Evolutionary conservation across 441 rosid genomes (phyloP).

Genomic region (Erodium trifolium): DNA sequence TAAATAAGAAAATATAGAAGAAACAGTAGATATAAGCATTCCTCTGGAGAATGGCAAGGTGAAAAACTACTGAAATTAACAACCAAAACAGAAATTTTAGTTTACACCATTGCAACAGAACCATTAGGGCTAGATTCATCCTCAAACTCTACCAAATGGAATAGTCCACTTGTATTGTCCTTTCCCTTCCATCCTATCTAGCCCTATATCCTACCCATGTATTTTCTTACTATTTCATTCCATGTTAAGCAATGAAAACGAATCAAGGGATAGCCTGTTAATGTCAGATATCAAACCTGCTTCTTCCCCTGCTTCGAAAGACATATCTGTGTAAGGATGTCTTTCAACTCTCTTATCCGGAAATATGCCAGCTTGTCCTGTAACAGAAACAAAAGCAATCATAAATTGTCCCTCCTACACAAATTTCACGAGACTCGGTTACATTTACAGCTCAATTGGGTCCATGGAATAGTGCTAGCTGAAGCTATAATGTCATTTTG

Average conservation of each 20-base stretch:
- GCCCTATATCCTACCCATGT: background rate
- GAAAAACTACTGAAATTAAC: background rate
- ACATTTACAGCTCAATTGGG: background rate
- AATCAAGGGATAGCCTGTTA: background rate
- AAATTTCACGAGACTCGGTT: background rate
- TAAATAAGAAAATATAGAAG: background rate
- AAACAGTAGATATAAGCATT: background rate
- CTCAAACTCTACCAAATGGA: no score
- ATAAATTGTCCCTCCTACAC: background rate
- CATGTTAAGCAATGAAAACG: background rate
- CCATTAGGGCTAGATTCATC: no score
- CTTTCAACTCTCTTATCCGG: conserved; percentile 94
- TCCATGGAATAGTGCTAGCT: background rate
- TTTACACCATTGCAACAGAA: background rate
- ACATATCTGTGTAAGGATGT: conserved; percentile 70
- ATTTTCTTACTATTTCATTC: background rate
- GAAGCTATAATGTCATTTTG: background rate
- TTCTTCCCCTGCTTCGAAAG: conserved; percentile 97
- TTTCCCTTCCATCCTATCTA: background rate
- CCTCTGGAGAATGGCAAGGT: background rate
- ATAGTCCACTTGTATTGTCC: no score
- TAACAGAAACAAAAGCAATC: conserved; percentile 17
- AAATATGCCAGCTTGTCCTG: conserved; percentile 77
- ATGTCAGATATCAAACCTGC: conserved; percentile 42
- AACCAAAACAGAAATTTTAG: background rate